Percentiles rank a stretch among this genome's conserved stretches.
phyloP scores from a whole-genome alignment of 495 filamentous ascomycete genomes.

The Talaromyces liani region DNA sequence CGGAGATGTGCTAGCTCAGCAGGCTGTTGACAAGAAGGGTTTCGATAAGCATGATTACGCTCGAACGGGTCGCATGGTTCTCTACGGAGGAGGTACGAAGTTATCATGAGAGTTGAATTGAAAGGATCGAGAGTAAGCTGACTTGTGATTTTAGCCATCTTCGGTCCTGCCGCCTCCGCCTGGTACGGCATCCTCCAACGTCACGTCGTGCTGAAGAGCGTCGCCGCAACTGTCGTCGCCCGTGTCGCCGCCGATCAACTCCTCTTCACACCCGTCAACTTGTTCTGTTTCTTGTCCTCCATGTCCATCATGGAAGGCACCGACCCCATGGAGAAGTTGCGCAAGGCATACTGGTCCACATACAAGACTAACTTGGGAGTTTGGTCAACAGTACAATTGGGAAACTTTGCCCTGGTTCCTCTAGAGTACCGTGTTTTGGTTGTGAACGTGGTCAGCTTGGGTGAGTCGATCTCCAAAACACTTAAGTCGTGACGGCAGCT shows the following conservation, averaged over 20 bases:
- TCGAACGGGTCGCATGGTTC: slow-evolving; percentile 81
- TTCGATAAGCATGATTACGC: slow-evolving; percentile 70
- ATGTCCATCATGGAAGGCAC: slow-evolving; percentile 86
- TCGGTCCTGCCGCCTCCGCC: slow-evolving; percentile 81
- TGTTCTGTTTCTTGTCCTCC: slow-evolving; percentile 72
- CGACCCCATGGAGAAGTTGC: slow-evolving; percentile 62
- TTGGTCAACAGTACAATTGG: slow-evolving; percentile 85
- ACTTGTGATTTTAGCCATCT: slow-evolving; percentile 53
- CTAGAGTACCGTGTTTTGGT: slow-evolving; percentile 78
- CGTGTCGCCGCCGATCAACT: slow-evolving; percentile 78
- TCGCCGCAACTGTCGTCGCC: slow-evolving; percentile 65
- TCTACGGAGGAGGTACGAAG: slow-evolving; percentile 75
- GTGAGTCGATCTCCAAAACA: slow-evolving; percentile 58
- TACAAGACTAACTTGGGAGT: slow-evolving; percentile 83
- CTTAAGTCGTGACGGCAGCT: too few relatives aligned
- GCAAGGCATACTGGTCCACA: slow-evolving; percentile 56
- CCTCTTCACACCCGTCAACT: slow-evolving; percentile 76
- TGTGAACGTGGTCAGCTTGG: slow-evolving; percentile 76
- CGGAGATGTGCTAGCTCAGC: slow-evolving; percentile 89
- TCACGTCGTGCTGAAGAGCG: slow-evolving; percentile 54
- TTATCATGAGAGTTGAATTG: not conserved
- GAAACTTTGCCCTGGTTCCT: slow-evolving; percentile 88
- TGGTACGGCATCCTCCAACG: slow-evolving; percentile 82
- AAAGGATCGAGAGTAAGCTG: slow-evolving; percentile 8
- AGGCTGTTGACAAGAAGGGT: slow-evolving; percentile 78